Base-by-base conservation (phyloP, 768 basidiomycete species). In the Sporobolomyces roseus region DNA sequence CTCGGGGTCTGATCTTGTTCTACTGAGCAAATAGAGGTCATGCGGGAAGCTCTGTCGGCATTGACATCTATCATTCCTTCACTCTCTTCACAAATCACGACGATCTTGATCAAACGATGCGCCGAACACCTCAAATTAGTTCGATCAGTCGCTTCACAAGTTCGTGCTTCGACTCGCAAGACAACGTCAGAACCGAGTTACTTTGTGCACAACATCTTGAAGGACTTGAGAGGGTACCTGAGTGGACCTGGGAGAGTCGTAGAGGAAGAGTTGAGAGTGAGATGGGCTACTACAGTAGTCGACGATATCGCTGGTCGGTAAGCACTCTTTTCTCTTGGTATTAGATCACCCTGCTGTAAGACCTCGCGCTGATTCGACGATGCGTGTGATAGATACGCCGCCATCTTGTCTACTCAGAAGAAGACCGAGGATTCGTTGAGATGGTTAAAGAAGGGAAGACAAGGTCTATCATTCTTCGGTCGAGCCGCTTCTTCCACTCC, bases 341-440 rank as follows among this genome's bases (percentile, higher is more conserved):
- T 41, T 41, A n/a, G n/a, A n/a, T n/a, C n/a, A n/a, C n/a, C n/a
- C n/a, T n/a, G n/a, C n/a, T n/a, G n/a, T n/a, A n/a, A n/a, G n/a
- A n/a, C n/a, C n/a, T n/a, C n/a, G n/a, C n/a, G 12, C 23, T 48
- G 30, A 50, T 50, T 50, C 48, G n/a, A 41, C 17, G 23, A 2
- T 9, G 32, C 46, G 43, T 43, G 35, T 17, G 6, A 33, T 64
- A 91, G 91, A 75, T 96, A 94, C 78, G 85, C 88, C 17, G 83
- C 84, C 63, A 88, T 90, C 75, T 82, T 98, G 29, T 82, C 86
- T 14, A 84, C 85, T 1, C 91, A 93, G 84, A 89, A 87, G 78
- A 94, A 94, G 81, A 91, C 91, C 12, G 92, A 97, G 71, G 92
- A 93, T 76, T 88, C 90, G 16, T 80, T 98, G 30, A 83, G 88